These are phyloP conservation scores for Parietaria judaica DNA, from an alignment of 306 rosid genomes.

Conservation along the genomic window DNA sequence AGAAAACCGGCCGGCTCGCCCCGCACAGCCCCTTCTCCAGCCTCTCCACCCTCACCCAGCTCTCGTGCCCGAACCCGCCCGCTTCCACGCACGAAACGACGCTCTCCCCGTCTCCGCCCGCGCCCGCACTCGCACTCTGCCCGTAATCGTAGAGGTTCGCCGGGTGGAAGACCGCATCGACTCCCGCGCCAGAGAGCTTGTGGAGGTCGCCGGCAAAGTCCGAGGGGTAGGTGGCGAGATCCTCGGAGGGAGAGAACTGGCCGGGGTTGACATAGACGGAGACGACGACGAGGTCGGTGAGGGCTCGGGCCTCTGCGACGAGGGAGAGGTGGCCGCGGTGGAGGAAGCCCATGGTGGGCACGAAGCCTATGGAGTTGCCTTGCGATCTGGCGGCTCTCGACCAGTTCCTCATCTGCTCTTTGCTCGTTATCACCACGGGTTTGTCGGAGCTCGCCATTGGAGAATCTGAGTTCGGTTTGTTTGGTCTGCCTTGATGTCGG, in stretches of 20 bases:
- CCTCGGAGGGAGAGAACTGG: conserved; percentile 80
- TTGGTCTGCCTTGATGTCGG: too few relatives aligned
- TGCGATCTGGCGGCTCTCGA: conserved; percentile 63
- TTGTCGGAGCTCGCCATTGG: conserved; percentile 27
- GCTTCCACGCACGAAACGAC: conserved; percentile 57
- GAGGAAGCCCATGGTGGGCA: conserved; percentile 94
- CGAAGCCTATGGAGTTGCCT: conserved; percentile 51
- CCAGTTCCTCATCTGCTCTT: conserved; percentile 64
- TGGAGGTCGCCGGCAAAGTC: conserved; percentile 58
- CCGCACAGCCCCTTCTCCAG: conserved; percentile 85
- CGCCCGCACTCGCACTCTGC: background rate
- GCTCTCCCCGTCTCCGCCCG: background rate
- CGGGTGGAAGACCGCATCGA: conserved; percentile 70
- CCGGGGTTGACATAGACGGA: conserved; percentile 86
- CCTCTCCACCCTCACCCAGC: conserved; percentile 73
- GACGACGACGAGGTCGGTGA: conserved; percentile 41
- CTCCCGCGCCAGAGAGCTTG: conserved; percentile 51
- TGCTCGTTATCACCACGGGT: conserved; percentile 45
- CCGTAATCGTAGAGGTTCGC: conserved; percentile 55
- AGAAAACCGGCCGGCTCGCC: conserved; percentile 68
- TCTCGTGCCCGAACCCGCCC: conserved; percentile 55
- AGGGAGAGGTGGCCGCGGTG: conserved; percentile 78
- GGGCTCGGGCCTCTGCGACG: conserved; percentile 44
- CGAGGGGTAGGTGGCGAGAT: conserved; percentile 82
- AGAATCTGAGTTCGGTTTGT: background rate